Evolutionary conservation across 1,284 basidiomycete species (phyloP).

Genomic region (Trichosporon sp.): DNA sequence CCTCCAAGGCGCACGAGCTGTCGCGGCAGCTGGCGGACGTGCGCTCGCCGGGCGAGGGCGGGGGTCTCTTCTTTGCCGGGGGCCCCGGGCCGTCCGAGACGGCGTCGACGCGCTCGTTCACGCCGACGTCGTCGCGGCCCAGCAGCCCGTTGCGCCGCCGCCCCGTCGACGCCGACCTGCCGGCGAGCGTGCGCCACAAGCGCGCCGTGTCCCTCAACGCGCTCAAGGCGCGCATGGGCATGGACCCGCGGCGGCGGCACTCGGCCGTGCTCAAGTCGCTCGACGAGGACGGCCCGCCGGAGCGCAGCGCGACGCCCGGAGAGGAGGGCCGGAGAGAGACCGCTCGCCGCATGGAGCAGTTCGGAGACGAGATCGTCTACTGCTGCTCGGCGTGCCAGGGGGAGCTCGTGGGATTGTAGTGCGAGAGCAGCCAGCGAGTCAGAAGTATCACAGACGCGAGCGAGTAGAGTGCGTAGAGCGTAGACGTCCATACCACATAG

Average conservation of each 20-base stretch:
- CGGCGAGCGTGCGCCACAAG: conserved; percentile 73
- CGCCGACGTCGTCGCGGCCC: background rate
- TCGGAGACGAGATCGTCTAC: conserved; percentile 50
- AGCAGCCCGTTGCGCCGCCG: background rate
- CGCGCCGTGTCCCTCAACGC: conserved; percentile 77
- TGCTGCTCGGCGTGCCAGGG: conserved; percentile 49
- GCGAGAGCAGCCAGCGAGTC: no score
- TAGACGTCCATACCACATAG: no score
- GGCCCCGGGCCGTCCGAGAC: background rate
- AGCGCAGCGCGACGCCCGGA: conserved; percentile 2
- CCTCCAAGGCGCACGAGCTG: conserved; percentile 63
- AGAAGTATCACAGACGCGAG: background rate
- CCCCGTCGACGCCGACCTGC: conserved; percentile 60
- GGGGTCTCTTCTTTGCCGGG: conserved; percentile 8
- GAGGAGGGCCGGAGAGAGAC: conserved; percentile 3
- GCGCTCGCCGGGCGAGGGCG: conserved; percentile 17
- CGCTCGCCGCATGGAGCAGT: conserved; percentile 28
- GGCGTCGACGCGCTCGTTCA: background rate
- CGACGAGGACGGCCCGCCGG: conserved; percentile 9
- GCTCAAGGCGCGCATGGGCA: conserved; percentile 80
- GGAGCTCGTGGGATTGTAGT: conserved; percentile 44
- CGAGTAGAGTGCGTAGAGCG: background rate
- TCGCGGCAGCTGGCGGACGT: conserved; percentile 57
- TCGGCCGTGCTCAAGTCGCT: conserved; percentile 2
- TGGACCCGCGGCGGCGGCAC: conserved; percentile 33